These are phyloP conservation scores for Cladosporium sp. DNA, from an alignment of 2,329 filamentous ascomycete species.

Conservation along the genomic window DNA sequence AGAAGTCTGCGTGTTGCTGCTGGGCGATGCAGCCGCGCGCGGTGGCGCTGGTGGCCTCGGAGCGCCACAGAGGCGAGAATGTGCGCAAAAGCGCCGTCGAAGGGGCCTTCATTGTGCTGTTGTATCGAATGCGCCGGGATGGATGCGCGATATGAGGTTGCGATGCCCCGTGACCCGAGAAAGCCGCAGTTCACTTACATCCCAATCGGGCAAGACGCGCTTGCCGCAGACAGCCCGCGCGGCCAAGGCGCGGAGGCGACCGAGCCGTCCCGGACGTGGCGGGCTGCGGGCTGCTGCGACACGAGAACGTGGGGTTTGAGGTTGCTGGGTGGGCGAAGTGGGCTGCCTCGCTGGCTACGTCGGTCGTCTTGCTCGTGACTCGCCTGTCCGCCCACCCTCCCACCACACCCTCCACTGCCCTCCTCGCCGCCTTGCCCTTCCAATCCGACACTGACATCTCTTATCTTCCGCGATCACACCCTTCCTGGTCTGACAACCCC, in stretches of 20 bases:
- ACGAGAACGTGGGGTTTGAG: not conserved
- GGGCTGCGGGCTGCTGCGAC: no score
- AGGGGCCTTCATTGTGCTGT: slow-evolving; percentile 20
- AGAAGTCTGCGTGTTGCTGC: slow-evolving; percentile 28
- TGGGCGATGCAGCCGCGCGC: slow-evolving; percentile 21
- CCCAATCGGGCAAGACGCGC: not conserved
- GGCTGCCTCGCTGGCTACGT: not conserved
- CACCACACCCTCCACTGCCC: not conserved
- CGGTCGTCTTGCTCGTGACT: not conserved
- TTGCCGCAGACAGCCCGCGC: not conserved
- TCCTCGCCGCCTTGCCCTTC: not conserved
- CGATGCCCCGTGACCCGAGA: slow-evolving; percentile 1
- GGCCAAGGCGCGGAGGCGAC: no score
- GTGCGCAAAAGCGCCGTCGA: slow-evolving; percentile 24
- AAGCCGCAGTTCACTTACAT: not conserved
- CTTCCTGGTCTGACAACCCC: not conserved
- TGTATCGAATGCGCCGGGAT: not conserved
- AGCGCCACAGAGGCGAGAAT: slow-evolving; percentile 20
- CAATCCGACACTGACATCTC: not conserved
- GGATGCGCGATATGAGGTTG: no score
- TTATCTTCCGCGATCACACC: not conserved
- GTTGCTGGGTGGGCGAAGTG: not conserved
- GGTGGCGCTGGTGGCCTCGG: slow-evolving; percentile 17
- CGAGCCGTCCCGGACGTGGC: no score
- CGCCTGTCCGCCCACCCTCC: not conserved